Conservation (phyloP, 2,329 filamentous ascomycete species). For the Neospermospora avenae region DNA sequence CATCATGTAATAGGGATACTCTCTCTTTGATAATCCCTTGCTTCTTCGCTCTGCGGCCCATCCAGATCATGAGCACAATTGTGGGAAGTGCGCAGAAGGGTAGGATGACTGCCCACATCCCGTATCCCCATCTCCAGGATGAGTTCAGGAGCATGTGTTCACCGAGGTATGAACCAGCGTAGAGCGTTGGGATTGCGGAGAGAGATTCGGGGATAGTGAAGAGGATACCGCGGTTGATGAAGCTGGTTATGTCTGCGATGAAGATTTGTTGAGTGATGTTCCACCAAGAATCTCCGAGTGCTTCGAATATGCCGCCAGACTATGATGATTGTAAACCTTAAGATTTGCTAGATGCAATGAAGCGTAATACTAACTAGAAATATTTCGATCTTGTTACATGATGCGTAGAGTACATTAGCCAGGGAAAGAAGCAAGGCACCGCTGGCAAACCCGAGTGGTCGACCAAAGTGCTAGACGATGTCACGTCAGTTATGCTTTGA, state of each 20-base stretch:
- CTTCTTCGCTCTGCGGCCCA: background rate
- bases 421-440: background rate
- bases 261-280: conserved; percentile 1
- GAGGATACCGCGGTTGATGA: background rate
- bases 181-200: background rate
- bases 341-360: too few species aligned
- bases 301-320: background rate
- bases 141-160: background rate
- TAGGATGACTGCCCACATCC: background rate
- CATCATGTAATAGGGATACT: background rate
- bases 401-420: background rate
- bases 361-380: background rate
- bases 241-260: background rate
- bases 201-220: background rate
- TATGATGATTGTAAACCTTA: background rate
- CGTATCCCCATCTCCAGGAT: conserved; percentile 1
- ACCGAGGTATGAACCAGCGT: background rate
- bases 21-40: background rate
- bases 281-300: background rate
- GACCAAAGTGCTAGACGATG: background rate
- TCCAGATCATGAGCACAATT: background rate
- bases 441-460: background rate
- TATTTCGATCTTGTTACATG: background rate
- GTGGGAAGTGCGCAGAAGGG: background rate
- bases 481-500: background rate